Conservation (phyloP, 768 basidiomycete genomes). For the Lyophyllum semitale region DNA sequence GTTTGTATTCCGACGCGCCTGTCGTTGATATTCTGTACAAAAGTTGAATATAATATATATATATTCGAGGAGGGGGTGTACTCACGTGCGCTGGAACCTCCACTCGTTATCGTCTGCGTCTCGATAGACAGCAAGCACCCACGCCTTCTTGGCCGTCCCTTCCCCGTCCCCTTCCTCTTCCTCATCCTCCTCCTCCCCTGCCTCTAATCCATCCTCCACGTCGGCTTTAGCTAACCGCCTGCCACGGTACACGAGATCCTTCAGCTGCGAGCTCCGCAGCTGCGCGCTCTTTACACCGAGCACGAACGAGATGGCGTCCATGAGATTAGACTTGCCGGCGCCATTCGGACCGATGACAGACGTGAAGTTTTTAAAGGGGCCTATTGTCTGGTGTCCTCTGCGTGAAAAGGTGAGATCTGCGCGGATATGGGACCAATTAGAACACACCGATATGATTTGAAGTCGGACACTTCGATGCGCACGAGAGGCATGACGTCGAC, state of each 20-base stretch:
- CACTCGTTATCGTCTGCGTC: constrained; percentile 81
- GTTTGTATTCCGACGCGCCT: constrained; percentile 88
- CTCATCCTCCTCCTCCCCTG: constrained; percentile 49
- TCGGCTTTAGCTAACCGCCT: constrained; percentile 57
- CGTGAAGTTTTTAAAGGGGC: constrained; percentile 91
- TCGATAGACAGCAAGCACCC: constrained; percentile 91
- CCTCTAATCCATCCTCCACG: constrained; percentile 43
- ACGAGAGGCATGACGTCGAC: constrained; percentile 66
- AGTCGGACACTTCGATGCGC: constrained; percentile 91
- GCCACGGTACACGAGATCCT: constrained; percentile 96
- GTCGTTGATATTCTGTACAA: constrained; percentile 77
- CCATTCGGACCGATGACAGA: constrained; percentile 99
- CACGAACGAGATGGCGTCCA: constrained; percentile 99
- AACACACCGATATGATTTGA: constrained; percentile 88
- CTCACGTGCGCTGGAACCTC: constrained; percentile 91
- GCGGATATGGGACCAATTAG: not conserved
- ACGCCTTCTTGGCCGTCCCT: constrained; percentile 88
- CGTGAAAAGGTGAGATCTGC: not conserved
- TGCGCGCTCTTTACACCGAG: constrained; percentile 95
- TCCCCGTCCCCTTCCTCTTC: constrained; percentile 64
- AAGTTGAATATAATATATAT: too few species aligned
- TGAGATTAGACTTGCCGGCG: constrained; percentile 97
- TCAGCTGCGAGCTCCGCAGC: constrained; percentile 89
- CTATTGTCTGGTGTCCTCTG: constrained; percentile 83
- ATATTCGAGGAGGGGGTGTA: too few species aligned